Conservation (phyloP, 2,329 filamentous ascomycete genomes). For the Colletotrichum abscissum region DNA sequence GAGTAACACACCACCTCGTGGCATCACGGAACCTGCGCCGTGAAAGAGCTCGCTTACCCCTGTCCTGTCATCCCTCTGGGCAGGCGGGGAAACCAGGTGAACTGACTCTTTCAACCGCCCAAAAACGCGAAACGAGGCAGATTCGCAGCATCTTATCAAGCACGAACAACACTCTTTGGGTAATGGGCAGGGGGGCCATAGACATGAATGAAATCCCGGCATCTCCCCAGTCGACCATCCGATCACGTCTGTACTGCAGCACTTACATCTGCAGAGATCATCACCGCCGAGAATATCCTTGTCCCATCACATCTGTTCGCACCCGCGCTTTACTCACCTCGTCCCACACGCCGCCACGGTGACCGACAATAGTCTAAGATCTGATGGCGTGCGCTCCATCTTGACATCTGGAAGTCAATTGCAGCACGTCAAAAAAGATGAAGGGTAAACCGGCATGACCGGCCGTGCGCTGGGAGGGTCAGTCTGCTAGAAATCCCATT, state of each 20-base stretch:
- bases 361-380: neutral
- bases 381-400: neutral
- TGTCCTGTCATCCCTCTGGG: constrained; percentile 19
- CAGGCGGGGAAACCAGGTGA: constrained; percentile 10
- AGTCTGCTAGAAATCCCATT: neutral
- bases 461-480: neutral
- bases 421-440: neutral
- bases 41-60: constrained; percentile 30
- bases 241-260: constrained; percentile 28
- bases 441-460: neutral
- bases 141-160: constrained; percentile 13
- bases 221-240: constrained; percentile 1
- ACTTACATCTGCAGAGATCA: constrained; percentile 31
- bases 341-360: neutral
- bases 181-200: constrained; percentile 8
- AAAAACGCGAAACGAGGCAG: constrained; percentile 3
- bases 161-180: neutral
- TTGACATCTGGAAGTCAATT: neutral
- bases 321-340: neutral
- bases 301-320: constrained; percentile 17
- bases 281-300: constrained; percentile 29
- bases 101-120: constrained; percentile 12
- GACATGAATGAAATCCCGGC: constrained; percentile 17
- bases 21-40: constrained; percentile 24
- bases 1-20: constrained; percentile 30